These are phyloP conservation scores for Microcyclospora pomicola DNA, from an alignment of 2,329 filamentous ascomycete genomes.

Conservation along the genomic window DNA sequence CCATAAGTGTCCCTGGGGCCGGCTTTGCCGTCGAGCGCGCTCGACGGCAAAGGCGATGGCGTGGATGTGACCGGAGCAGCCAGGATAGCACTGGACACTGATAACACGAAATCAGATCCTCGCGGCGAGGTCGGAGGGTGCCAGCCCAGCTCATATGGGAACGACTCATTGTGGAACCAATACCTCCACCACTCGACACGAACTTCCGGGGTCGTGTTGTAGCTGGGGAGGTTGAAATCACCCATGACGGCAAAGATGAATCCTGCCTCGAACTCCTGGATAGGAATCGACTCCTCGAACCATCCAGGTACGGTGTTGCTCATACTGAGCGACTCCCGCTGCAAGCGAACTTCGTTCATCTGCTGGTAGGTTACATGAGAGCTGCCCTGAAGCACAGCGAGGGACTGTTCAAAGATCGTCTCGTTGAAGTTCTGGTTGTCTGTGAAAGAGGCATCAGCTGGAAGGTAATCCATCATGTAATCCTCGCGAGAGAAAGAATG, in stretches of 20 bases:
- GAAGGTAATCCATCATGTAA: constrained; percentile 12
- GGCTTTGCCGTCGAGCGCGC: neutral
- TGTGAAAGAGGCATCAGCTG: constrained; percentile 1
- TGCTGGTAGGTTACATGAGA: constrained; percentile 2
- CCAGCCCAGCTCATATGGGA: constrained; percentile 6
- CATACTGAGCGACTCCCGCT: constrained; percentile 3
- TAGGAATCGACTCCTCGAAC: constrained; percentile 3
- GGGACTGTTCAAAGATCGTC: constrained; percentile 3
- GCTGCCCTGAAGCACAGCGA: constrained; percentile 2
- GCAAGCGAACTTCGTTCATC: constrained; percentile 4
- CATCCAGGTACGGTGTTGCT: constrained; percentile 1
- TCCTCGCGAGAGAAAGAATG: constrained; percentile 39
- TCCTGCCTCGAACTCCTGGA: constrained; percentile 4
- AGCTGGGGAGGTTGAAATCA: constrained; percentile 2
- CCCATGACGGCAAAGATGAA: constrained; percentile 6
- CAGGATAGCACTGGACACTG: neutral
- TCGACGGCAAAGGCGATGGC: neutral
- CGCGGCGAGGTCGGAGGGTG: constrained; percentile 1
- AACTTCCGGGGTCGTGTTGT: constrained; percentile 1
- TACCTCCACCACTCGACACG: constrained; percentile 7
- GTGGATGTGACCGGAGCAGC: constrained; percentile 1
- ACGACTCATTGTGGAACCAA: constrained; percentile 6
- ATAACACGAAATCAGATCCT: neutral
- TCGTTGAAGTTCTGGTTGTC: constrained; percentile 5
- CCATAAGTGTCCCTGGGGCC: neutral